These are phyloP conservation scores for Melastoma candidum DNA, from an alignment of 441 rosid species.

Conservation along the genomic window DNA sequence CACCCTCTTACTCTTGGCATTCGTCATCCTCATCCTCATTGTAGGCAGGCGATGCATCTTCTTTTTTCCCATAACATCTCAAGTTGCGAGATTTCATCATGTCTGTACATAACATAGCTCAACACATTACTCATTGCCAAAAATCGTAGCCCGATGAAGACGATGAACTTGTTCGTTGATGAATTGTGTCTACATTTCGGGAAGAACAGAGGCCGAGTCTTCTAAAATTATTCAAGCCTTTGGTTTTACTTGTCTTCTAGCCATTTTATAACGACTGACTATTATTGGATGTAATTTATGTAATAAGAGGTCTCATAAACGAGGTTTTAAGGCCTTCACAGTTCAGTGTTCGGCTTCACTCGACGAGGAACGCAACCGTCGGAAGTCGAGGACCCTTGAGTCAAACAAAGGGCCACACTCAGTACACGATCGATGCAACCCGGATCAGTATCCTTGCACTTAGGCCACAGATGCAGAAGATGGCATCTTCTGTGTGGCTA, in stretches of 20 bases:
- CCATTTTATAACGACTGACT: too few relatives aligned
- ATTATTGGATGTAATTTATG: too few relatives aligned
- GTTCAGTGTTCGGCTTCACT: too few relatives aligned
- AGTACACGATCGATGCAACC: slow-evolving; percentile 23
- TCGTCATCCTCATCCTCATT: slow-evolving; percentile 24
- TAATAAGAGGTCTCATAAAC: too few relatives aligned
- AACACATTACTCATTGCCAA: too few relatives aligned
- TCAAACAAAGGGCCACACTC: slow-evolving; percentile 12
- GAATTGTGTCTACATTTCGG: slow-evolving; percentile 15
- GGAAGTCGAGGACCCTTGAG: slow-evolving; percentile 20
- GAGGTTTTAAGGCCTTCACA: too few relatives aligned
- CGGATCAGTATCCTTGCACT: slow-evolving; percentile 25
- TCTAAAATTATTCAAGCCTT: too few relatives aligned
- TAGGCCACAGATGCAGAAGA: slow-evolving; percentile 20
- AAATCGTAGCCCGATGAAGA: too few relatives aligned
- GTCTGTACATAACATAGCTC: too few relatives aligned
- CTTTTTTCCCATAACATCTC: background rate
- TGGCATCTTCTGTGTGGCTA: slow-evolving; percentile 2
- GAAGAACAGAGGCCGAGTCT: background rate
- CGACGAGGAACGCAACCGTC: slow-evolving; percentile 11
- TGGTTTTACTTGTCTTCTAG: too few relatives aligned
- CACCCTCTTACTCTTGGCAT: slow-evolving; percentile 25
- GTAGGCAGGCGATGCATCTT: slow-evolving; percentile 4
- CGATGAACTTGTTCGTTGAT: slow-evolving; percentile 4
- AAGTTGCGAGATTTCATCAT: background rate